Percentiles rank a stretch among this genome's conserved stretches.
phyloP scores from a whole-genome alignment of 306 rosid genomes.

The Quercus aquifolioides region DNA sequence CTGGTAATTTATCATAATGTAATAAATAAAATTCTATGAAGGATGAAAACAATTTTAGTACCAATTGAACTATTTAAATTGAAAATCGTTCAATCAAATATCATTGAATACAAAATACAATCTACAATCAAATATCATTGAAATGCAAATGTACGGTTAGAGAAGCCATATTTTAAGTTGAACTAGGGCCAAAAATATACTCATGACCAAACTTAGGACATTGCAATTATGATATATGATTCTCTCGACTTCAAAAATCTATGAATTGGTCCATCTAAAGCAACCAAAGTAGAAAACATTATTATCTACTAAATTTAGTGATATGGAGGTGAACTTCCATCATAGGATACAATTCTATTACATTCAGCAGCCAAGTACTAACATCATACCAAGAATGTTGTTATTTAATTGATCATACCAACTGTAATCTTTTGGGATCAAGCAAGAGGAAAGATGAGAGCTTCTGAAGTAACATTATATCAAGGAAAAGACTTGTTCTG shows the following conservation, averaged over 20 bases:
- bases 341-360: neutral
- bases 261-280: neutral
- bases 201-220: neutral
- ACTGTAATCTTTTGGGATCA: constrained; percentile 36
- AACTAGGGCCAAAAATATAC: neutral
- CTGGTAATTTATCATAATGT: neutral
- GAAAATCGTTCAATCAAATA: neutral
- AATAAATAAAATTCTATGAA: neutral
- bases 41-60: neutral
- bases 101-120: neutral
- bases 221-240: neutral
- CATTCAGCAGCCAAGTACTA: neutral
- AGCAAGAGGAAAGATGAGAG: constrained; percentile 53
- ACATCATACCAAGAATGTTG: neutral
- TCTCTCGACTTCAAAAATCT: neutral
- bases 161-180: too few relatives aligned
- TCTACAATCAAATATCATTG: neutral
- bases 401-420: constrained; percentile 33
- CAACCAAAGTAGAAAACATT: neutral
- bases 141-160: neutral
- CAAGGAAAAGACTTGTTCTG: constrained; percentile 57
- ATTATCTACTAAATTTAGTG: neutral
- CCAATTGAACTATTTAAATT: neutral
- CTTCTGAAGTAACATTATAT: constrained; percentile 62
- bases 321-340: neutral